These are phyloP conservation scores for Fraxinus greggii DNA, from an alignment of 305 asterid genomes.

Conservation along the genomic window DNA sequence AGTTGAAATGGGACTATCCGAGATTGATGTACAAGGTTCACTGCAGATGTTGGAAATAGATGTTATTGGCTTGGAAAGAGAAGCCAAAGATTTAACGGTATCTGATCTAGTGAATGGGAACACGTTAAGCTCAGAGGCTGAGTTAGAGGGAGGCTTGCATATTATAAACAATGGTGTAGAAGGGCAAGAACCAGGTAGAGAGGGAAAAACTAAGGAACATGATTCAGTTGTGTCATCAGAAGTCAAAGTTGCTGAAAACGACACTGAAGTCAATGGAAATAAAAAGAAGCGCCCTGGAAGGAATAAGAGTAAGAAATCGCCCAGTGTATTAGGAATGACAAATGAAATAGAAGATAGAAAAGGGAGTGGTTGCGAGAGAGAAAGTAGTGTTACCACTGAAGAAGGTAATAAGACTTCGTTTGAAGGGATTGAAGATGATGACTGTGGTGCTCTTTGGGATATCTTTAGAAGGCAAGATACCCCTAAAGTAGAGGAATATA, in stretches of 20 bases:
- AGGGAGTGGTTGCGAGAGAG: background rate
- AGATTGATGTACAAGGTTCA: background rate
- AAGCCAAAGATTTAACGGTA: slow-evolving; percentile 1
- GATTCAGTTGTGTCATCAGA: background rate
- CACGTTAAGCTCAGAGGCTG: background rate
- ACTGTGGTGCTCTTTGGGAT: slow-evolving; percentile 77
- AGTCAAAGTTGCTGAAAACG: background rate
- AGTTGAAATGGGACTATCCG: background rate
- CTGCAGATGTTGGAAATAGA: background rate
- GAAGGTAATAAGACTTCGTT: background rate
- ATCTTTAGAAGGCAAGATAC: slow-evolving; percentile 70
- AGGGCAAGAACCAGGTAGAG: background rate
- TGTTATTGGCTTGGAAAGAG: background rate
- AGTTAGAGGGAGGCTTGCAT: background rate
- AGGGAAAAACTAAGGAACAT: background rate
- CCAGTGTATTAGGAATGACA: background rate
- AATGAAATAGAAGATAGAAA: background rate
- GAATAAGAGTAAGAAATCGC: background rate
- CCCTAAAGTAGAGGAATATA: slow-evolving; percentile 60
- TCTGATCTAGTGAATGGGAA: slow-evolving; percentile 13
- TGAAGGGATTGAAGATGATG: slow-evolving; percentile 33
- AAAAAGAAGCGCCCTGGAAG: background rate
- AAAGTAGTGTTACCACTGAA: background rate
- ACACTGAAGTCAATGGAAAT: background rate
- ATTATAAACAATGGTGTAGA: background rate